Conservation (phyloP, 495 filamentous ascomycete species). For the Penicillium antarcticum region DNA sequence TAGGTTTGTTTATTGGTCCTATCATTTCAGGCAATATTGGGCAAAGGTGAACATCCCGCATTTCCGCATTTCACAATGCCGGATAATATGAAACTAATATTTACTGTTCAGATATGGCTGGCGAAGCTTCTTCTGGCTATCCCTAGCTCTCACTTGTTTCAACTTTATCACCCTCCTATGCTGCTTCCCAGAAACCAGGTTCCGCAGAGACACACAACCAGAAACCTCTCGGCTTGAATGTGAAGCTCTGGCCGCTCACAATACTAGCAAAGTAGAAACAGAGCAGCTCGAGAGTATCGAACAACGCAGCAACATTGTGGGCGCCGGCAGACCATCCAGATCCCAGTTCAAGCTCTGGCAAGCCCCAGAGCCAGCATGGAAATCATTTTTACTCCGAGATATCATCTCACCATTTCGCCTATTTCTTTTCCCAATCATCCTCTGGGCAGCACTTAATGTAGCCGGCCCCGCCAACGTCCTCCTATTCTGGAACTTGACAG, state of each 20-base stretch:
- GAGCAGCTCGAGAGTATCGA: neutral
- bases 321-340: slow-evolving; percentile 37
- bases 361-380: slow-evolving; percentile 32
- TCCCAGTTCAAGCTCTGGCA: slow-evolving; percentile 46
- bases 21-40: slow-evolving; percentile 51
- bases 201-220: slow-evolving; percentile 15
- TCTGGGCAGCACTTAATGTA: slow-evolving; percentile 47
- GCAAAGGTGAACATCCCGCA: slow-evolving; percentile 22
- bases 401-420: slow-evolving; percentile 45
- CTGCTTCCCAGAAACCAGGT: slow-evolving; percentile 54
- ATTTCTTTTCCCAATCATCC: slow-evolving; percentile 55
- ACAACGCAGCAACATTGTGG: slow-evolving; percentile 20
- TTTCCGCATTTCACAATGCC: too few relatives aligned
- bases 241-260: too few relatives aligned
- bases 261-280: too few relatives aligned
- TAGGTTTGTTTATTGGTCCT: slow-evolving; percentile 43
- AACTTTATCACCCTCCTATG: slow-evolving; percentile 43
- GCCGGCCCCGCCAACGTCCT: slow-evolving; percentile 49
- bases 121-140: slow-evolving; percentile 53
- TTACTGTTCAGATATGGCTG: slow-evolving; percentile 33
- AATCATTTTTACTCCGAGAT: slow-evolving; percentile 32
- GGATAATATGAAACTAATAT: neutral
- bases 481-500: slow-evolving; percentile 55
- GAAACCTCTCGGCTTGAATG: too few relatives aligned
- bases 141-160: slow-evolving; percentile 37